Base-by-base conservation (phyloP, 2,329 filamentous ascomycete species). In the Exophiala xenobiotica region DNA sequence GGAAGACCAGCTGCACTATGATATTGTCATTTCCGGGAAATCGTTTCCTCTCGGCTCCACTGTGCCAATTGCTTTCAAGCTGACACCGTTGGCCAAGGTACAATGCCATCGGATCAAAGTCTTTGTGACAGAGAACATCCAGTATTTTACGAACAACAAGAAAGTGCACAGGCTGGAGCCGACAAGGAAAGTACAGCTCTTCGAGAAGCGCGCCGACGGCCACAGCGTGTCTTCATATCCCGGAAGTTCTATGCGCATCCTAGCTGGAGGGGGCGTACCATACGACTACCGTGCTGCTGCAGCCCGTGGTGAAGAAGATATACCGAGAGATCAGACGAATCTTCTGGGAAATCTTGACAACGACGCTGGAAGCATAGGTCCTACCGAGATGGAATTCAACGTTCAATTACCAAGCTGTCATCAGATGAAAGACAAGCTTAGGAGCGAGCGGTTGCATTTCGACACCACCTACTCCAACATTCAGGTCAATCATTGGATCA, bases 401-500 rank as follows among this genome's bases (percentile, higher is more conserved):
- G 89, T 96, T 7, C 90, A 95, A 71, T 78, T 96, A 42, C 91
- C 91, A 8, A 95, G 88, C 27, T 96, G 91, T 65, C 83, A 88
- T 61, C 85, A 86, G 65, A 91, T 95, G 86, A 79, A 74, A 60
- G 82, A 87, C 18, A 87, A 85, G 63, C 85, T 91, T 64, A 77
- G 78, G 56, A 65, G 69, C 20, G 78, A 81, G 52, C 80, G 82
- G 53, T 72, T 96, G 53, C 87, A 96, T 67, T 92, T 92, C 46
- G 90, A 96, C 66, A 95, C 90, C 48, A 95, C 90, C 51, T 96
- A 92, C 77, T 87, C 90, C 65, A 95, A 95, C 57, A 92, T 95
- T 46, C 89, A 93, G 63, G 90, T 96, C 47, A 90, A 89, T 67
- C 91, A 96, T 67, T 96, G 90, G 90, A 95, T 96, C 69, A 96